phyloP scores from a whole-genome alignment of 441 rosid genomes.

The Erodium moschatum region DNA sequence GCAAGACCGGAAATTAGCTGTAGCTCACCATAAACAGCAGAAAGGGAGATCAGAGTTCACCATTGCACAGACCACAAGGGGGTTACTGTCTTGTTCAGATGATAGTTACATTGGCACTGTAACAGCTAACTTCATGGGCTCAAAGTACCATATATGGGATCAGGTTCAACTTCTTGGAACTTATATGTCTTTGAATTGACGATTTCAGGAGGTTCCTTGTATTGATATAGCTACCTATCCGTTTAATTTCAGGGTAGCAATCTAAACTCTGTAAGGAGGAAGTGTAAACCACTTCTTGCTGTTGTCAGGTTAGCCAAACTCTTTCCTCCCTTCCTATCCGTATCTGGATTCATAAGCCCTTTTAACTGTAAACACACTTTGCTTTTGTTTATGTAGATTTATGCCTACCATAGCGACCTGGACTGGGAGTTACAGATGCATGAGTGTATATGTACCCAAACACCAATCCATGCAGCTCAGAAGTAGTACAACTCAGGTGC shows the following conservation, averaged over 20 bases:
- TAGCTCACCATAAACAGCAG: constrained; percentile 58
- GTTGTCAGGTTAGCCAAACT: constrained; percentile 50
- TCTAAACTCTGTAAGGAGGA: constrained; percentile 30
- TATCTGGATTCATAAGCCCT: neutral
- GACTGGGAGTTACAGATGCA: constrained; percentile 69
- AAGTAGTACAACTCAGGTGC: constrained; percentile 46
- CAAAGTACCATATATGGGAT: constrained; percentile 73
- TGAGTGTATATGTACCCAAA: constrained; percentile 59
- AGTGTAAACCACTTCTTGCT: constrained; percentile 52
- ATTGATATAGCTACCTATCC: constrained; percentile 12
- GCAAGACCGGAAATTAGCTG: constrained; percentile 72
- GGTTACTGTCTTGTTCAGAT: constrained; percentile 52
- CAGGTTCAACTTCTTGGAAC: constrained; percentile 36
- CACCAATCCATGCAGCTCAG: constrained; percentile 64
- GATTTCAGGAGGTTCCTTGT: constrained; percentile 1
- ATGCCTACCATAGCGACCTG: constrained; percentile 70
- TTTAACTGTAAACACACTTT: neutral
- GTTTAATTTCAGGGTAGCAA: constrained; percentile 38
- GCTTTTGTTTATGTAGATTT: constrained; percentile 37
- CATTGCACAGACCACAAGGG: constrained; percentile 62
- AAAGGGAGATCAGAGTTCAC: constrained; percentile 58
- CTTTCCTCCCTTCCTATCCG: constrained; percentile 3
- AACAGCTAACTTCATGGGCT: constrained; percentile 78
- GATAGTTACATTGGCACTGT: constrained; percentile 61
- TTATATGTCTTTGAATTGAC: constrained; percentile 2